These are phyloP conservation scores for Huntiella savannae DNA, from an alignment of 2,329 filamentous ascomycete species.

Conservation along the genomic window DNA sequence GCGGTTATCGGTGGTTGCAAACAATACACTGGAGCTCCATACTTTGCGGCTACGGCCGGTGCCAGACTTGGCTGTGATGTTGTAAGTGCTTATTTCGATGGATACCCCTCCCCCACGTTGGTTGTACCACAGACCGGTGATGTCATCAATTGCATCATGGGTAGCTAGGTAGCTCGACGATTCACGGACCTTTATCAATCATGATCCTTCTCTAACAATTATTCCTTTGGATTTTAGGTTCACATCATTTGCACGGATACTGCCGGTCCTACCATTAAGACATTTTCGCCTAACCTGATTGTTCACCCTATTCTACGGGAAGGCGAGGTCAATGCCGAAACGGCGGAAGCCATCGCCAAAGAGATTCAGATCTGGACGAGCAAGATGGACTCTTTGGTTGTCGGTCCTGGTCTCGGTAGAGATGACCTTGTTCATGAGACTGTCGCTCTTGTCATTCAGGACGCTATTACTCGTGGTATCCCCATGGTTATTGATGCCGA, in stretches of 20 bases:
- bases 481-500: conserved; percentile 87
- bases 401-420: conserved; percentile 79
- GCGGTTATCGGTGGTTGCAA: conserved; percentile 88
- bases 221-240: conserved; percentile 30
- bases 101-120: too few species aligned
- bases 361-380: conserved; percentile 62
- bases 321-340: conserved; percentile 23
- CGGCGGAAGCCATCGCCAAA: conserved; percentile 31
- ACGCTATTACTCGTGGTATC: conserved; percentile 51
- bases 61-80: conserved; percentile 78
- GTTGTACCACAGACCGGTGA: too few species aligned
- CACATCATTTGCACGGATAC: conserved; percentile 91
- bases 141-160: too few species aligned
- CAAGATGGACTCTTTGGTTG: conserved; percentile 77
- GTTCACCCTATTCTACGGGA: conserved; percentile 92
- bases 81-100: conserved; percentile 29
- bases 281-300: conserved; percentile 96
- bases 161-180: neutral
- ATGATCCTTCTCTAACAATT: neutral
- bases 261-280: conserved; percentile 80
- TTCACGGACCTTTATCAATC: neutral
- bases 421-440: conserved; percentile 82
- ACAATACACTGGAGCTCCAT: conserved; percentile 93
- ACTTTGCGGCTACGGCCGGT: conserved; percentile 95
- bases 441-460: conserved; percentile 57